Evolutionary conservation across 257 asterid species (phyloP), one percentile per base, ranked within the genome.

Genomic region (Misopates orontium): DNA sequence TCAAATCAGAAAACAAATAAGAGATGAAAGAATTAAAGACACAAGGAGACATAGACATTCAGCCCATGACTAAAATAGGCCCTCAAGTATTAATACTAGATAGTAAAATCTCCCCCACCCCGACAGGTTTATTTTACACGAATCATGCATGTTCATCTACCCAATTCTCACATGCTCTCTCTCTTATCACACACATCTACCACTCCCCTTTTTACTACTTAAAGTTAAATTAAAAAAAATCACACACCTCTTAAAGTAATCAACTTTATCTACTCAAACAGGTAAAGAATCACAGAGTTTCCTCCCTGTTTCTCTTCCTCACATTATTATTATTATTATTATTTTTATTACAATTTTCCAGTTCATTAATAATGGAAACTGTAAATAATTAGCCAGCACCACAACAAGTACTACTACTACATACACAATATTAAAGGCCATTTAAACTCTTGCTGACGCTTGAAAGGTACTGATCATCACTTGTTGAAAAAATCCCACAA

Each of bases 101-200:
- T 51, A 54, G 53, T 21, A 62, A 69, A 61, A 56, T 64, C 67
- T 67, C 66, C n/a, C 14, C 49, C 72, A 69, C 56, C 68, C 73
- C 68, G 69, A 65, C 78, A 80, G 1, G 77, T 66, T 77, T 81
- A 73, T 74, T 73, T 75, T 80, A 77, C 86, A 80, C 75, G 78
- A 79, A 76, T 74, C 66, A 36, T 62, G 77, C 91, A 85, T 82
- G 80, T 83, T 87, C 84, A 41, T 49, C 62, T 60, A 42, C 77
- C 69, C 76, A 70, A 62, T 20, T 71, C 76, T 75, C 96, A 86
- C 96, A 84, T 86, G 96, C 88, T 58, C 67, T 78, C 83, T 72
- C 53, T 66, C 69, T 28, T 2, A 42, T 13, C 58, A 48, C 68
- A 54, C 67, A 44, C 28, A 42, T 59, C 23, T 14, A 54, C 64